Conservation (phyloP, 345 rosid species). For the Zanthoxylum bungeanum region DNA sequence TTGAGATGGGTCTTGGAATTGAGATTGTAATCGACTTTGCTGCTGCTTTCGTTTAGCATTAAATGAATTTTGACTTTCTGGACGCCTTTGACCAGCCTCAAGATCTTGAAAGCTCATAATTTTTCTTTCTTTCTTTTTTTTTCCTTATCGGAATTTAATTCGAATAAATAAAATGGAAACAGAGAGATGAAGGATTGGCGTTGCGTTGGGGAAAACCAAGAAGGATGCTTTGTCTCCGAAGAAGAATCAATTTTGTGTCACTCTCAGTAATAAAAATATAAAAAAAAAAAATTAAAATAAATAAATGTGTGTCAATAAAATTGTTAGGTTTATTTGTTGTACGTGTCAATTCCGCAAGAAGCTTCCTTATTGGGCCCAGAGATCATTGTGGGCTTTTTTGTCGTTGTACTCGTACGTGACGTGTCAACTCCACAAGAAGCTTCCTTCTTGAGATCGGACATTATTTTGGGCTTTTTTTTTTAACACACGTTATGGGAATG, state of each 20-base stretch:
- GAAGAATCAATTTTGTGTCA: not conserved
- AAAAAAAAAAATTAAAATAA: too few relatives aligned
- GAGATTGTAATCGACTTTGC: constrained; percentile 23
- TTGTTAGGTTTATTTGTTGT: too few relatives aligned
- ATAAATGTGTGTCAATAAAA: too few relatives aligned
- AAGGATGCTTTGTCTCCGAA: not conserved
- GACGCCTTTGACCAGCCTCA: constrained; percentile 36
- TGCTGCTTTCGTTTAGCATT: constrained; percentile 16
- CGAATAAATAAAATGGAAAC: not conserved
- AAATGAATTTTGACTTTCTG: constrained; percentile 16
- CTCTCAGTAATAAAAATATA: too few relatives aligned
- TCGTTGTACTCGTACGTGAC: too few relatives aligned
- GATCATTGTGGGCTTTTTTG: not conserved
- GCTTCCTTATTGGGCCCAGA: not conserved
- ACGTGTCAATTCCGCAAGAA: not conserved
- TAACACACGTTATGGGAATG: too few relatives aligned
- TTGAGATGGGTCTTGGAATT: constrained; percentile 50
- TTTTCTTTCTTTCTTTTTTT: not conserved
- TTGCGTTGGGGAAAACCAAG: constrained; percentile 9
- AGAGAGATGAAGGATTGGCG: too few relatives aligned
- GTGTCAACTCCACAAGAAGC: not conserved
- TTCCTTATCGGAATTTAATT: not conserved
- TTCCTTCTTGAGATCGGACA: not conserved
- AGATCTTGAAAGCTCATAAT: constrained; percentile 69
- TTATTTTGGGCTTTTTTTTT: not conserved